phyloP scores from a whole-genome alignment of 2,329 filamentous ascomycete genomes.

The Echinosphaeria canescens region DNA sequence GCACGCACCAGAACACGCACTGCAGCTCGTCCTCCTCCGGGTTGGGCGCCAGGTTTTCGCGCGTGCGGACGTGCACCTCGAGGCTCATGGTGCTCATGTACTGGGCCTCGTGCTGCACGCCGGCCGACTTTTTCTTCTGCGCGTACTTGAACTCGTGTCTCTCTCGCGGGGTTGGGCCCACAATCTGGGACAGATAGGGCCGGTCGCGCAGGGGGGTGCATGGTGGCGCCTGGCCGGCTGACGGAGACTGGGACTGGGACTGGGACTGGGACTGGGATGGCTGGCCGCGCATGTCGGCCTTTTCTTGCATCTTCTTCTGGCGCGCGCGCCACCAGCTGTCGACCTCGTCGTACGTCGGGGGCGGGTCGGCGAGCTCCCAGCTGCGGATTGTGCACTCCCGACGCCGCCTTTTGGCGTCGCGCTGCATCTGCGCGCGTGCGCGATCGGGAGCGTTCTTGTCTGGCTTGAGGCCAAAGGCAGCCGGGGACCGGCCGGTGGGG shows the following conservation, averaged over 20 bases:
- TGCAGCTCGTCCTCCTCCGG: constrained; percentile 78
- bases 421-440: constrained; percentile 25
- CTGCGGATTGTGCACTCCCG: constrained; percentile 36
- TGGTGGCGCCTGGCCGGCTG: constrained; percentile 2
- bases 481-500: constrained; percentile 29
- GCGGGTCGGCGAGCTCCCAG: constrained; percentile 57
- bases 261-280: no score
- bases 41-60: constrained; percentile 63
- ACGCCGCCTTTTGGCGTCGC: constrained; percentile 25
- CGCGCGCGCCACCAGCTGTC: constrained; percentile 37
- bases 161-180: constrained; percentile 67
- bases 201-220: constrained; percentile 4
- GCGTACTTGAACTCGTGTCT: constrained; percentile 72
- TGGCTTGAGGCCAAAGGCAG: constrained; percentile 29
- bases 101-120: constrained; percentile 62
- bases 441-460: constrained; percentile 19
- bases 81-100: constrained; percentile 97
- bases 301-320: constrained; percentile 13
- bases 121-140: constrained; percentile 51
- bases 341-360: constrained; percentile 53
- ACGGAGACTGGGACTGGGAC: no score
- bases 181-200: constrained; percentile 55
- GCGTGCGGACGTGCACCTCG: constrained; percentile 78
- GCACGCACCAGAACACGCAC: constrained; percentile 78
- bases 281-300: constrained; percentile 5